Percentiles rank a stretch among this genome's conserved stretches.
Conservation (phyloP, 2,329 filamentous ascomycete genomes). For the Dactylonectria macrodidyma region DNA sequence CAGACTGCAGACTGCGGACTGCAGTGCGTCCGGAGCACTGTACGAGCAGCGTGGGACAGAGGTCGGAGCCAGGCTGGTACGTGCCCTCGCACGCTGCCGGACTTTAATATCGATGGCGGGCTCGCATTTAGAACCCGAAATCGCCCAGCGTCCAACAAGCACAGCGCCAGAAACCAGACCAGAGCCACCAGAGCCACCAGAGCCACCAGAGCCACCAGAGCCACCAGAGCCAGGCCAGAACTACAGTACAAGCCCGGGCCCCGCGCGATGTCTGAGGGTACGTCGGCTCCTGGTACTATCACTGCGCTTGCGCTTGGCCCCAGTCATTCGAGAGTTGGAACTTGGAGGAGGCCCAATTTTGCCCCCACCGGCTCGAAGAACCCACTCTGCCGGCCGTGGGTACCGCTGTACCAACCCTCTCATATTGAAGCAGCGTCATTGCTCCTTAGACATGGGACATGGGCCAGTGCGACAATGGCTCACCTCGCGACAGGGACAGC, state of each 20-base stretch:
- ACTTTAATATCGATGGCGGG: slow-evolving; percentile 1
- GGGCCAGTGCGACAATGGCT: slow-evolving; percentile 26
- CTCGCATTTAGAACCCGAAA: slow-evolving; percentile 28
- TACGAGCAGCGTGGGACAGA: slow-evolving; percentile 12
- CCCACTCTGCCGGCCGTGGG: slow-evolving; percentile 35
- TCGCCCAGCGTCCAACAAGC: slow-evolving; percentile 20
- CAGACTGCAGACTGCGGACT: neutral
- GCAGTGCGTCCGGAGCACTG: neutral
- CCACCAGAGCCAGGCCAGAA: no score
- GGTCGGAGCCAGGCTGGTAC: slow-evolving; percentile 18
- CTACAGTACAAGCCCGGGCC: slow-evolving; percentile 17
- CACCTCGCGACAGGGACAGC: slow-evolving; percentile 13
- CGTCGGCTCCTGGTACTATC: no score
- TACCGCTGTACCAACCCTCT: slow-evolving; percentile 33
- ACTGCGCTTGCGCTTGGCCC: slow-evolving; percentile 36
- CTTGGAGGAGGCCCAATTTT: slow-evolving; percentile 30
- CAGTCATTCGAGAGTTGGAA: slow-evolving; percentile 37
- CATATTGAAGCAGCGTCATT: slow-evolving; percentile 27
- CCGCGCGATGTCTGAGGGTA: no score
- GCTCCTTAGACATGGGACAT: slow-evolving; percentile 28
- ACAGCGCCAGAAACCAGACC: slow-evolving; percentile 19
- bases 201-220: no score
- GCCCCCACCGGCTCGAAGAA: slow-evolving; percentile 24
- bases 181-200: slow-evolving; percentile 11
- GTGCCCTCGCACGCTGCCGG: slow-evolving; percentile 20